Evolutionary conservation across 2,329 filamentous ascomycete genomes (phyloP).

Genomic region (Arthrobotrys pseudoclavata): DNA sequence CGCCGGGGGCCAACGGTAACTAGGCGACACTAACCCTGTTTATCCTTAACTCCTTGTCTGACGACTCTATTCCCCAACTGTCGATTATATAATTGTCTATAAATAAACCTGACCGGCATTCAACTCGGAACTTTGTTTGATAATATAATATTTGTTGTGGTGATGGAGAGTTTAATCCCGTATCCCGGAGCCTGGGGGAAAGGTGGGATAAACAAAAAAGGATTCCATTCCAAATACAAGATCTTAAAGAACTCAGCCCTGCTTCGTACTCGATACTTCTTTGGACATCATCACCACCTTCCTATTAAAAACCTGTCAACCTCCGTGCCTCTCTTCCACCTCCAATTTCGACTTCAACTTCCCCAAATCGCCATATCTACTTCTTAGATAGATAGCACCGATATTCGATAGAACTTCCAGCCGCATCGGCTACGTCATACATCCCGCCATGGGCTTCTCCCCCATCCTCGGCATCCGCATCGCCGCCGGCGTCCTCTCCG

Average conservation of each 20-base stretch:
- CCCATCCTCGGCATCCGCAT: conserved; percentile 57
- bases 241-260: not conserved
- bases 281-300: conserved; percentile 5
- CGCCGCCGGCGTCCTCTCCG: conserved; percentile 42
- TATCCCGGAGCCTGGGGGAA: not conserved
- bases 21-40: conserved; percentile 13
- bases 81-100: not conserved
- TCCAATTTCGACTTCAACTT: conserved; percentile 11
- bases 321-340: not conserved
- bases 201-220: conserved; percentile 1
- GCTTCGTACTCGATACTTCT: not conserved
- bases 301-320: conserved; percentile 4
- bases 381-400: too few species aligned
- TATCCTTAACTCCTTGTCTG: not conserved
- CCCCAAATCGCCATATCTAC: too few species aligned
- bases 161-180: not conserved
- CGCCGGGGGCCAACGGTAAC: conserved; percentile 18
- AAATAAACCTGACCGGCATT: conserved; percentile 11
- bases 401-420: too few species aligned
- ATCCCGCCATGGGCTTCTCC: conserved; percentile 46
- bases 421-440: not conserved
- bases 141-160: not conserved
- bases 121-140: not conserved
- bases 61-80: not conserved
- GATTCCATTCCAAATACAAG: conserved; percentile 21